Percentiles rank a stretch among this genome's conserved stretches.
Evolutionary conservation across 139 green algal species (phyloP).

Genomic region (Coelastrella sp.): DNA sequence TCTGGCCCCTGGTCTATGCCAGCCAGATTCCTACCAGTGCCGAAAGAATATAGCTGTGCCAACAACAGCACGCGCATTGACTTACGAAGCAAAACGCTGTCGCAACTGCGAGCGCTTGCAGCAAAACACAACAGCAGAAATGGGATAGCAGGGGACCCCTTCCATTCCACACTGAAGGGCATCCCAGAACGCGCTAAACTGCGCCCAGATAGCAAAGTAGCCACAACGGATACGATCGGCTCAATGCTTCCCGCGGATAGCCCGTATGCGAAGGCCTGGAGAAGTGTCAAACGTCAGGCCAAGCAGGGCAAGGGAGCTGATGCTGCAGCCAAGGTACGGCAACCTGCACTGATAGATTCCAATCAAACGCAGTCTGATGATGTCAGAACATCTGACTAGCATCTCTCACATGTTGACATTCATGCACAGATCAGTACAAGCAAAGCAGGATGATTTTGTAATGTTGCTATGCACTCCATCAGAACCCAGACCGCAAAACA

Average conservation of each 20-base stretch:
- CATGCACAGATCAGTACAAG: not conserved
- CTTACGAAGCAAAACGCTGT: not conserved
- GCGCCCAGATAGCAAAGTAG: not conserved
- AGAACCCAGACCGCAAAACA: not conserved
- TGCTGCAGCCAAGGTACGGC: slow-evolving; percentile 19
- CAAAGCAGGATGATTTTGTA: not conserved
- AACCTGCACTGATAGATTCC: too few species aligned
- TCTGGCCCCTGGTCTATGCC: slow-evolving; percentile 25
- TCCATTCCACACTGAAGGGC: not conserved
- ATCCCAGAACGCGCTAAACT: slow-evolving; percentile 33
- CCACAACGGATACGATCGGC: slow-evolving; percentile 8
- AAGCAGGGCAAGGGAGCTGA: slow-evolving; percentile 17
- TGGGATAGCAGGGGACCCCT: slow-evolving; percentile 21
- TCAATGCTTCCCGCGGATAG: not conserved
- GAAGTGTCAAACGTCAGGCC: slow-evolving; percentile 20
- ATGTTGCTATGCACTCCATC: not conserved
- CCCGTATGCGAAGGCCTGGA: slow-evolving; percentile 37
- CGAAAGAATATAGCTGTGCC: not conserved
- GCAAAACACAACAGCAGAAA: slow-evolving; percentile 35
- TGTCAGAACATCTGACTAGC: not conserved
- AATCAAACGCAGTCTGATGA: too few species aligned
- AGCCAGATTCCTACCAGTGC: slow-evolving; percentile 2
- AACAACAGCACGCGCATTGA: not conserved
- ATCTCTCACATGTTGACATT: too few species aligned
- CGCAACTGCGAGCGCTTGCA: slow-evolving; percentile 23